These are phyloP conservation scores for Hamamelis virginiana DNA, from an alignment of 164 flowering plant genomes.

Conservation along the genomic window DNA sequence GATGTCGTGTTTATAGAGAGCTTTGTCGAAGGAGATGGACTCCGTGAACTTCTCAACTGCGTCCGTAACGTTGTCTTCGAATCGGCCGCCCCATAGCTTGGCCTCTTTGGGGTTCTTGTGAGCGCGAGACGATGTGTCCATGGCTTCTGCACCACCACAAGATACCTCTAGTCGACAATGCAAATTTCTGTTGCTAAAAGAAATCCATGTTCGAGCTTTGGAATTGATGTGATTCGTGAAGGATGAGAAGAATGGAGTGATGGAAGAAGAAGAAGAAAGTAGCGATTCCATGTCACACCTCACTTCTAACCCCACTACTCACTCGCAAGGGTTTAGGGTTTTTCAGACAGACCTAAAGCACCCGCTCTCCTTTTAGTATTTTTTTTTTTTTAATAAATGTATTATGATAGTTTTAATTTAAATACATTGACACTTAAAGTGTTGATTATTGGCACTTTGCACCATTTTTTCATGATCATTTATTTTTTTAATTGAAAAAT, in stretches of 20 bases:
- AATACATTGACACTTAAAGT: no score
- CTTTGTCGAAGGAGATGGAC: conserved; percentile 87
- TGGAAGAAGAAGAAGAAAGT: background rate
- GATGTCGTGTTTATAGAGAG: conserved; percentile 86
- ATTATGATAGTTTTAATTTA: no score
- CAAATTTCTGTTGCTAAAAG: background rate
- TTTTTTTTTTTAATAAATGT: no score
- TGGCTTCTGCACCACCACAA: background rate
- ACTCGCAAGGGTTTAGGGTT: no score
- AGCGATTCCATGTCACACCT: background rate
- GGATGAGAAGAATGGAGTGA: background rate
- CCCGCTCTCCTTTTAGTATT: no score
- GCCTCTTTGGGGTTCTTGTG: conserved; percentile 43
- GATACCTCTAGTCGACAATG: background rate
- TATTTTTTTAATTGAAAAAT: no score
- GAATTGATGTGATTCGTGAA: background rate
- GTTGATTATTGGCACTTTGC: no score
- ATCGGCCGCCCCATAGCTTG: conserved; percentile 98
- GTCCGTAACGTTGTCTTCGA: conserved; percentile 85
- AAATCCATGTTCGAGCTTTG: background rate
- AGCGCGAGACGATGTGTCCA: background rate
- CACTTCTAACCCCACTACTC: no score
- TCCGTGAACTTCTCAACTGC: conserved; percentile 95
- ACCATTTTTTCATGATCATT: no score
- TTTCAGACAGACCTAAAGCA: no score